phyloP scores from a whole-genome alignment of 208 protist species.

The Endotrypanum monterogeii region DNA sequence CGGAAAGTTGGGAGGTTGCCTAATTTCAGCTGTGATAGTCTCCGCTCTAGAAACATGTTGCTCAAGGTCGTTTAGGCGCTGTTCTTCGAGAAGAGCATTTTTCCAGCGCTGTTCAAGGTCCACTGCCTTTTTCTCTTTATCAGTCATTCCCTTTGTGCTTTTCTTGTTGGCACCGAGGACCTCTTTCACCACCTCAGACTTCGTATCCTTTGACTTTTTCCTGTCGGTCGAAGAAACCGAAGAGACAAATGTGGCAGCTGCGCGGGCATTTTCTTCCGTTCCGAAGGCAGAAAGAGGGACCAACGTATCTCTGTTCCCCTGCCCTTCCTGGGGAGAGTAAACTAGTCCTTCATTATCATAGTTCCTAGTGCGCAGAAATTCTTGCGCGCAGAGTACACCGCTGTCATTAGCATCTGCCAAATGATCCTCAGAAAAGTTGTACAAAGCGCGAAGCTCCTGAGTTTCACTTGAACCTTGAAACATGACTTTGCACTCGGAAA shows the following conservation, averaged over 20 bases:
- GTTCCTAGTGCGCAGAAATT: neutral
- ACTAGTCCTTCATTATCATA: neutral
- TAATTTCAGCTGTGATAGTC: constrained; percentile 10
- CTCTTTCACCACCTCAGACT: constrained; percentile 42
- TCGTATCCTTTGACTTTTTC: constrained; percentile 16
- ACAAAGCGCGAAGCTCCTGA: constrained; percentile 37
- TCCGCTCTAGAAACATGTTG: constrained; percentile 32
- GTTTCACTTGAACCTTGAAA: constrained; percentile 25
- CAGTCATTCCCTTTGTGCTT: constrained; percentile 45
- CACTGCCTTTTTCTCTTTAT: constrained; percentile 42
- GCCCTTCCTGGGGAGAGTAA: constrained; percentile 35
- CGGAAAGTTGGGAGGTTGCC: constrained; percentile 65
- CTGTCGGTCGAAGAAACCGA: neutral
- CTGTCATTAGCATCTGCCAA: constrained; percentile 14
- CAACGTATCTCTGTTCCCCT: neutral
- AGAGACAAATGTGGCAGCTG: neutral
- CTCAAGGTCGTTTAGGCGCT: constrained; percentile 62
- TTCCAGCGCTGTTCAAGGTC: constrained; percentile 66
- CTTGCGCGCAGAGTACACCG: neutral
- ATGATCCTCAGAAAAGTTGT: constrained; percentile 48
- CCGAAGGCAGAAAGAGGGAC: constrained; percentile 36
- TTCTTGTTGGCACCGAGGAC: constrained; percentile 44
- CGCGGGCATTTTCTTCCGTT: neutral
- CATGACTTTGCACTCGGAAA: constrained; percentile 3
- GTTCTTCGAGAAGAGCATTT: constrained; percentile 62